Evolutionary conservation across 83 land plant species (phyloP), one percentile per base, ranked within the genome.

Genomic region (Diphasiastrum complanatum): DNA sequence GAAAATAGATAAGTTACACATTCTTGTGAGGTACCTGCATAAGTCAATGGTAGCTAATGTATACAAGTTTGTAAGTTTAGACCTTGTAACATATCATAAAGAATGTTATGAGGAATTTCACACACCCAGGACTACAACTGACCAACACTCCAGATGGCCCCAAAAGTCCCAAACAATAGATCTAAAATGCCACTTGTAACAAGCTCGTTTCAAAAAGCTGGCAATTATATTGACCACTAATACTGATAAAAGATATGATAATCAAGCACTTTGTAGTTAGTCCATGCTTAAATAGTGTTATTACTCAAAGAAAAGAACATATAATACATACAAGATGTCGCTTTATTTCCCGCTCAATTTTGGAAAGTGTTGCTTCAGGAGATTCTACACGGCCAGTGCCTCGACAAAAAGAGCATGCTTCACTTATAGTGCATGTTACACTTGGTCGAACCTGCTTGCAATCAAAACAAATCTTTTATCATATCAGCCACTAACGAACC

Each of bases 311-410:
- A 22, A 63, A 63, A 23, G 23, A 12, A 61, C 22, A 1, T 0
- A 18, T 4, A 12, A n/a, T 25, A 70, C 90, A 80, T 56, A 89
- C 96, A 60, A 85, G 71, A 33, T 79, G 62, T 20, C 85, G 85
- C 33, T 75, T 74, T 47, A 93, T 83, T 64, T 85, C 96, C 51
- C 81, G 85, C 38, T 89, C 99, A 61, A 93, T 85, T 67, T 89
- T 93, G 5, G 85, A 86, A 60, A 89, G 82, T 6, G 86, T 83
- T 22, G 91, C 83, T 51, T 93, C 89, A 29, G 83, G 49, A 47
- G 96, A 87, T 77, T 93, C 99, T 46, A 93, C 91, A 57, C 86
- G 83, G 1, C 99, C 99, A 53, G 82, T 81, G 11, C 77, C 96
- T 61, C 81, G 83, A 47, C 99, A 93, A 59, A 78, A 81, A 26